These are phyloP conservation scores for Xylaria digitata DNA, from an alignment of 2,329 filamentous ascomycete genomes.

Conservation along the genomic window DNA sequence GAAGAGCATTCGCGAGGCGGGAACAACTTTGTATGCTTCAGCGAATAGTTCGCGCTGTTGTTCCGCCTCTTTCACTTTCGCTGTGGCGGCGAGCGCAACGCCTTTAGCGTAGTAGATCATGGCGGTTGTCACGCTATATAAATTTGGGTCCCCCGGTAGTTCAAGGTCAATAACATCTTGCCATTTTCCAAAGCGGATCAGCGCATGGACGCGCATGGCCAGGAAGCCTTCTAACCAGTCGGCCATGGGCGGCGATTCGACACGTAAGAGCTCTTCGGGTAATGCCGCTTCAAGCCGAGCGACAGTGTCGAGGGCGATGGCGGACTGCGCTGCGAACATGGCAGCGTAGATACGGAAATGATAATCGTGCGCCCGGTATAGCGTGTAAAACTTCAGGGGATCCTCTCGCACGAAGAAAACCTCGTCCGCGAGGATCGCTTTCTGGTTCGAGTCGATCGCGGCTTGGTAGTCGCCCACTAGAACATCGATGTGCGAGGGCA, in stretches of 20 bases:
- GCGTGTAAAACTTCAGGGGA: conserved; percentile 77
- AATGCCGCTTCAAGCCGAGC: conserved; percentile 69
- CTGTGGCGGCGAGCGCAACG: conserved; percentile 71
- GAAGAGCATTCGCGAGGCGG: conserved; percentile 71
- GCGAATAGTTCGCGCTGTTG: conserved; percentile 63
- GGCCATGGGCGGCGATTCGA: conserved; percentile 78
- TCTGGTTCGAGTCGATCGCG: conserved; percentile 74
- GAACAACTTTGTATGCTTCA: conserved; percentile 63
- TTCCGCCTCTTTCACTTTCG: conserved; percentile 65
- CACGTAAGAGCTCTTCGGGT: conserved; percentile 70
- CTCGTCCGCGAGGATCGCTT: conserved; percentile 75
- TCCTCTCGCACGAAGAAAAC: conserved; percentile 71
- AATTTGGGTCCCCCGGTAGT: conserved; percentile 65
- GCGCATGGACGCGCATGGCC: conserved; percentile 73
- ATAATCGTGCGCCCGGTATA: conserved; percentile 80
- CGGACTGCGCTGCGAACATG: conserved; percentile 78
- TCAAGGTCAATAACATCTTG: conserved; percentile 68
- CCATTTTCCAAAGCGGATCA: conserved; percentile 81
- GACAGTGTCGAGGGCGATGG: conserved; percentile 71
- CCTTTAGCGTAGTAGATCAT: conserved; percentile 76
- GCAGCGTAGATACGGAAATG: conserved; percentile 82
- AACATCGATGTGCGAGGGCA: conserved; percentile 82
- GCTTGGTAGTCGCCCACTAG: conserved; percentile 76
- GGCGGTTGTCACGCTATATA: conserved; percentile 78
- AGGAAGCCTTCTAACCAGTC: conserved; percentile 82